Evolutionary conservation across 768 basidiomycete genomes (phyloP).

Genomic region (Russula earlei): DNA sequence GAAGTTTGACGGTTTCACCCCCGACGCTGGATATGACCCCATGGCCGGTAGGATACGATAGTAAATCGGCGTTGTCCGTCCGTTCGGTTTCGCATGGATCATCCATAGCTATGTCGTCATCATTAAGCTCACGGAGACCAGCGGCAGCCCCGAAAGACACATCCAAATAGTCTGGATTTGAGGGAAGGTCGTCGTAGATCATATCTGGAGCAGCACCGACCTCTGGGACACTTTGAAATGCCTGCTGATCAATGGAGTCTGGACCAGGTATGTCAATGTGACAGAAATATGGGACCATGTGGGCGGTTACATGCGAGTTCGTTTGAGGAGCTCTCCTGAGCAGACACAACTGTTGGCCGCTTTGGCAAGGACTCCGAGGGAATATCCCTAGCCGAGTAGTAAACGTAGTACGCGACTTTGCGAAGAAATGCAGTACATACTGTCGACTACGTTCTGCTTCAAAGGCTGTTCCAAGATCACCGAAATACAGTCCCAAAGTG

Average conservation of each 20-base stretch:
- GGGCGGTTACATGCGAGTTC: slow-evolving; percentile 25
- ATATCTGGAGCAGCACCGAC: slow-evolving; percentile 77
- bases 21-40: slow-evolving; percentile 51
- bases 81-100: slow-evolving; percentile 33
- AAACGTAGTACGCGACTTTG: background rate
- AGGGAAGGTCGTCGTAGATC: slow-evolving; percentile 86
- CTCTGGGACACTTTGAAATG: slow-evolving; percentile 68
- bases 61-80: background rate
- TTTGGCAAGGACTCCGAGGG: background rate
- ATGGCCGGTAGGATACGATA: slow-evolving; percentile 17
- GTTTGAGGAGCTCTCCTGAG: slow-evolving; percentile 4
- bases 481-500: slow-evolving; percentile 46
- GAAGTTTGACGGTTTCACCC: slow-evolving; percentile 79
- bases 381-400: background rate
- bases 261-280: background rate
- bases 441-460: slow-evolving; percentile 25
- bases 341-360: slow-evolving; percentile 11
- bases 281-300: background rate
- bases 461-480: slow-evolving; percentile 41
- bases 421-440: slow-evolving; percentile 16
- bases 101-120: slow-evolving; percentile 59
- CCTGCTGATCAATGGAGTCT: slow-evolving; percentile 77
- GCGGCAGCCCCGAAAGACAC: slow-evolving; percentile 71
- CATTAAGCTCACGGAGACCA: slow-evolving; percentile 60
- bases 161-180: slow-evolving; percentile 81